Percentiles rank a stretch among this genome's conserved stretches.
These are phyloP conservation scores for Tylopilus subfusipes DNA, from an alignment of 768 basidiomycete genomes.

Conservation along the genomic window DNA sequence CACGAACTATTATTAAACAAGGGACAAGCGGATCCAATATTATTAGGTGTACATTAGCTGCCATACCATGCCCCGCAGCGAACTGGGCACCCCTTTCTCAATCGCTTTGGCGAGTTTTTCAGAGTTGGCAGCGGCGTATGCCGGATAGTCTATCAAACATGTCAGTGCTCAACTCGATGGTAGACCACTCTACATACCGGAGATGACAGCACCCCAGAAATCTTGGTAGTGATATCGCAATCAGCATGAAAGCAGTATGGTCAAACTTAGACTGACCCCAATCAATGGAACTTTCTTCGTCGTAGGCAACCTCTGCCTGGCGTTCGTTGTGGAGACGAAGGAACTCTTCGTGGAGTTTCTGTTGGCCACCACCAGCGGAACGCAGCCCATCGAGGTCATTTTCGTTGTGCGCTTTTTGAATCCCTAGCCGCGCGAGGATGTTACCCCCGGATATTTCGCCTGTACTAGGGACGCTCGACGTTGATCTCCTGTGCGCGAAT, in stretches of 20 bases:
- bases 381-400: slow-evolving; percentile 37
- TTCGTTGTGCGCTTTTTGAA: slow-evolving; percentile 43
- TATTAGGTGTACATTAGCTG: slow-evolving; percentile 72
- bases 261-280: slow-evolving; percentile 56
- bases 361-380: slow-evolving; percentile 58
- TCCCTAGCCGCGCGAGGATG: slow-evolving; percentile 51
- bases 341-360: slow-evolving; percentile 76
- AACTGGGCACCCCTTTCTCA: slow-evolving; percentile 84
- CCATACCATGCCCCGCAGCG: slow-evolving; percentile 93
- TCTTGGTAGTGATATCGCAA: slow-evolving; percentile 40
- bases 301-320: slow-evolving; percentile 37
- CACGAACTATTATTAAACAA: slow-evolving; percentile 14
- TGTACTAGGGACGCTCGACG: slow-evolving; percentile 50
- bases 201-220: slow-evolving; percentile 95
- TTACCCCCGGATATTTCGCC: slow-evolving; percentile 41
- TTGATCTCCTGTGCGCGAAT: slow-evolving; percentile 57
- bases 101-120: slow-evolving; percentile 85
- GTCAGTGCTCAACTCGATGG: slow-evolving; percentile 6
- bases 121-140: slow-evolving; percentile 74
- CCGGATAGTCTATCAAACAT: slow-evolving; percentile 70
- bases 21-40: slow-evolving; percentile 2
- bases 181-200: slow-evolving; percentile 45
- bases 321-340: slow-evolving; percentile 59
- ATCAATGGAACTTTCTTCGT: slow-evolving; percentile 54
- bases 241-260: slow-evolving; percentile 2